Evolutionary conservation across 371 early-diverging fungal species (phyloP).

Genomic region (Batkoa obscura): DNA sequence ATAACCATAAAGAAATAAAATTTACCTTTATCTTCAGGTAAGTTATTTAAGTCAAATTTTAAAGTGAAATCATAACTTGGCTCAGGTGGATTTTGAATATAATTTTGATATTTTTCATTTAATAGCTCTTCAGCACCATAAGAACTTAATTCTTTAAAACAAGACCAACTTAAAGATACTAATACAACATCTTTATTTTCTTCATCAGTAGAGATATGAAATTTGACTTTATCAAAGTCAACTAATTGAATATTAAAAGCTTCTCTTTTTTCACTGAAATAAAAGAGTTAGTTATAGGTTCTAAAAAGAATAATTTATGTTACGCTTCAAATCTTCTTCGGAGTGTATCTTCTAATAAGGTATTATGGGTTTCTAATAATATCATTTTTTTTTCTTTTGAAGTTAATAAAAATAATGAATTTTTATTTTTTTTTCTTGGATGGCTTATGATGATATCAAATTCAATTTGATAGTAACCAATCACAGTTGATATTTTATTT

Average conservation of each 20-base stretch:
- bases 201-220: constrained; percentile 53
- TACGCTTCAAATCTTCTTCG: constrained; percentile 34
- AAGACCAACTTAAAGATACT: constrained; percentile 67
- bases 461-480: too few species aligned
- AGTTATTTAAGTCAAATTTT: constrained; percentile 51
- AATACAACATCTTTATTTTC: constrained; percentile 42
- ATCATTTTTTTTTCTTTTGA: constrained; percentile 49
- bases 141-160: constrained; percentile 49
- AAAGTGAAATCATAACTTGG: constrained; percentile 69
- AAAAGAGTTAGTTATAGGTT: constrained; percentile 5
- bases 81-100: constrained; percentile 36
- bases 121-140: constrained; percentile 71
- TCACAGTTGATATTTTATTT: too few species aligned
- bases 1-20: neutral
- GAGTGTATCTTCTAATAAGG: constrained; percentile 38
- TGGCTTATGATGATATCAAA: too few species aligned
- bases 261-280: constrained; percentile 57
- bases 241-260: constrained; percentile 63
- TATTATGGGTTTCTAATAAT: constrained; percentile 45
- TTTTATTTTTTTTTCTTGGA: too few species aligned
- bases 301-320: constrained; percentile 11
- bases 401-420: too few species aligned
- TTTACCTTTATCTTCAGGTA: constrained; percentile 48
- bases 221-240: constrained; percentile 91
- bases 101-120: constrained; percentile 56